These are phyloP conservation scores for Oryza punctata DNA, from an alignment of 176 grass and related monocot genomes.

Conservation along the genomic window DNA sequence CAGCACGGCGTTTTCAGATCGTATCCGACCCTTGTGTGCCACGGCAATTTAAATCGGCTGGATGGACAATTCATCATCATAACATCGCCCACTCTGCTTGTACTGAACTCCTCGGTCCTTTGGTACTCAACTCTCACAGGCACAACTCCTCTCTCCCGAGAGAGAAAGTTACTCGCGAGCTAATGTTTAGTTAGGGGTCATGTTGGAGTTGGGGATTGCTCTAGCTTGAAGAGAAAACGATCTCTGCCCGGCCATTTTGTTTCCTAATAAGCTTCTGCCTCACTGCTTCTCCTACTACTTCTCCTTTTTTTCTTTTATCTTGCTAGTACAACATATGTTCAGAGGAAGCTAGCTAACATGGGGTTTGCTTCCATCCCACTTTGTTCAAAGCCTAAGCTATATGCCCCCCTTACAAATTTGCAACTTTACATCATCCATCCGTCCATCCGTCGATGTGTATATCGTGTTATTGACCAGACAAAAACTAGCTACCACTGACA, in stretches of 20 bases:
- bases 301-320: constrained; percentile 5
- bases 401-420: constrained; percentile 23
- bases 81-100: background rate
- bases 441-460: constrained; percentile 24
- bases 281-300: background rate
- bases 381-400: constrained; percentile 53
- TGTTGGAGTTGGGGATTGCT: constrained; percentile 36
- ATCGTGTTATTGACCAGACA: constrained; percentile 25
- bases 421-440: constrained; percentile 40
- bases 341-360: background rate
- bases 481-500: constrained; percentile 40
- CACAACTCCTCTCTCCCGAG: background rate
- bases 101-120: background rate
- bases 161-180: constrained; percentile 46
- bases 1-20: background rate
- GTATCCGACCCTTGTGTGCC: constrained; percentile 44
- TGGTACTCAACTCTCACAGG: background rate
- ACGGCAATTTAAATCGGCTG: constrained; percentile 15
- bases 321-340: background rate
- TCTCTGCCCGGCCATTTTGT: constrained; percentile 28
- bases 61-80: constrained; percentile 8
- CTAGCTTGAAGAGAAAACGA: constrained; percentile 58
- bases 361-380: constrained; percentile 62
- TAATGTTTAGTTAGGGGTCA: constrained; percentile 37
- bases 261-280: constrained; percentile 14